A percentile compares a stretch with the other conserved stretches of the same genome.
phyloP scores from a whole-genome alignment of 805 yeast species.

The Nakazawaea wickerhamii region DNA sequence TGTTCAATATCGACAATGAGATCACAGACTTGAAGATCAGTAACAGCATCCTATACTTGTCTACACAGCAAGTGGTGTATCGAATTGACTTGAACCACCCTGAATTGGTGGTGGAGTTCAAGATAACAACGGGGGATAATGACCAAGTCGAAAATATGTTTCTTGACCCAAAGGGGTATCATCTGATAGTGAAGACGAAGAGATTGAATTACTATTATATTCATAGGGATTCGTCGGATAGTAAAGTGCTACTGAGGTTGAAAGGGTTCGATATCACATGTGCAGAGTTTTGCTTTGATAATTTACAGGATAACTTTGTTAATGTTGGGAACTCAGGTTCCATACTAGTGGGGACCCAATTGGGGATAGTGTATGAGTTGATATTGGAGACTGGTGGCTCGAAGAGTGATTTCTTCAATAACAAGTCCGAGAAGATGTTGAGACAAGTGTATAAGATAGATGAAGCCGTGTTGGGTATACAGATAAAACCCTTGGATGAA shows the following conservation, averaged over 20 bases:
- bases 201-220: slow-evolving; percentile 43
- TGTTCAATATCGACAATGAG: slow-evolving; percentile 16
- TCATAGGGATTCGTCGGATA: slow-evolving; percentile 33
- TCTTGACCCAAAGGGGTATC: slow-evolving; percentile 44
- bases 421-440: slow-evolving; percentile 34
- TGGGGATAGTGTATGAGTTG: slow-evolving; percentile 45
- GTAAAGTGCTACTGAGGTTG: slow-evolving; percentile 40
- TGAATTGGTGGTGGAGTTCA: slow-evolving; percentile 43
- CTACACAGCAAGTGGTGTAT: slow-evolving; percentile 47
- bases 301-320: slow-evolving; percentile 18
- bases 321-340: slow-evolving; percentile 33
- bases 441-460: slow-evolving; percentile 25
- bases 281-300: slow-evolving; percentile 29
- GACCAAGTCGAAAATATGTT: slow-evolving; percentile 31
- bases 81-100: slow-evolving; percentile 67
- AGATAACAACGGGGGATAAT: slow-evolving; percentile 24
- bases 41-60: slow-evolving; percentile 50
- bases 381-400: slow-evolving; percentile 30
- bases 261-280: slow-evolving; percentile 38
- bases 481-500: neutral
- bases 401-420: slow-evolving; percentile 33
- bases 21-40: slow-evolving; percentile 49
- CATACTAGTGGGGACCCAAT: slow-evolving; percentile 42
- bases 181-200: slow-evolving; percentile 43
- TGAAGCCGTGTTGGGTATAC: slow-evolving; percentile 6